Evolutionary conservation across 176 grass and related monocot species (phyloP), one percentile per base, ranked within the genome.

Genomic region (Phoenix dactylifera): DNA sequence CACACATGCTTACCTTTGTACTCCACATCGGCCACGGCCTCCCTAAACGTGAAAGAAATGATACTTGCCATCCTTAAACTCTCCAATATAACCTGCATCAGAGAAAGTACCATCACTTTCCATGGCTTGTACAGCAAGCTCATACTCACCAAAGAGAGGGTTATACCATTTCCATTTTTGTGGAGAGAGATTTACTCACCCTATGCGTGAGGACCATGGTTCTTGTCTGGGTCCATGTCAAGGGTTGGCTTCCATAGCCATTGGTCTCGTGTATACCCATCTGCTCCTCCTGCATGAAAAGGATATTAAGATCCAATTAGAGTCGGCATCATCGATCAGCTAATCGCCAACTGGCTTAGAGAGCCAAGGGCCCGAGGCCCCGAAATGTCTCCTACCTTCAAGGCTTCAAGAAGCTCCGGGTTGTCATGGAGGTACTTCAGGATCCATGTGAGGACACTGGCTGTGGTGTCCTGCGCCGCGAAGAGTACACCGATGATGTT

Each of bases 1-100:
- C 19, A 26, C 4, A 58, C 3, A n/a, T 53, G 7, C 4, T 5
- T 78, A 98, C 94, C 94, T 98, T 89, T 92, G 67, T 98, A 98
- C 60, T 92, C 94, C 60, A 98, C 94, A 79, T 98, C 88, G 64
- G 76, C 88, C 57, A 98, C 84, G 50, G 94, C 88, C 62, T 98
- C 94, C 67, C 94, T 77, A 76, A 98, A 98, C 1, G 94, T 89
- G 79, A 93, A 98, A 4, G 94, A 98, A 75, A 98, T 92, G 67
- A 98, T 86, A 63, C 94, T 98, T 4, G 94, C 88, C 84, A 93
- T 89, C 70, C 94, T 89, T 72, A 98, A 79, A 82, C 82, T 93
- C 79, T 98, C 94, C 73, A 78, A 86, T 86, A 98, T 89, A 61
- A 93, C 84, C 93, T 92, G 59, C 26, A 73, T 18, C 22, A 62